Conservation (phyloP, 1,284 basidiomycete species). For the Puccinia hordei region DNA sequence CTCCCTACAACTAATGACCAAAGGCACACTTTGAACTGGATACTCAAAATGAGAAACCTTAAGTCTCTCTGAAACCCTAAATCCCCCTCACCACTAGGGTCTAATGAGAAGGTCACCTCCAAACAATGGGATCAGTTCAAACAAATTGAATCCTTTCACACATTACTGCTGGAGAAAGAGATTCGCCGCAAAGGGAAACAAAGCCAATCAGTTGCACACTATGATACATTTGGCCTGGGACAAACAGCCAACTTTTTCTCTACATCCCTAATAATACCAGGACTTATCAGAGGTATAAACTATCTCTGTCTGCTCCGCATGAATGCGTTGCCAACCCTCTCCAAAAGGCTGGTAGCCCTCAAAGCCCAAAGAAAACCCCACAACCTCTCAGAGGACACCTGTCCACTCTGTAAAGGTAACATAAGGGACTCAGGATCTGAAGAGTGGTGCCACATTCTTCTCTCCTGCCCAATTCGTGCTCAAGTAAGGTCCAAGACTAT, state of each 20-base stretch:
- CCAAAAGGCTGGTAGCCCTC: too few species aligned
- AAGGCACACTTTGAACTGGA: neutral
- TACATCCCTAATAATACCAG: neutral
- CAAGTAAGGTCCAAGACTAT: too few species aligned
- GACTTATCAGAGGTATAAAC: neutral
- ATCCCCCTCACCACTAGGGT: neutral
- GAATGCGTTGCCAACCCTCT: neutral
- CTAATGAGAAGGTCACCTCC: neutral
- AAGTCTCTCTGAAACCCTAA: neutral
- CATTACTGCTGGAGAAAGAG: too few species aligned
- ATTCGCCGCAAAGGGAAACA: neutral
- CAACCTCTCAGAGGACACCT: too few species aligned
- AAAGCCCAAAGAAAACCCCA: too few species aligned
- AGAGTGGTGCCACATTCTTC: too few species aligned
- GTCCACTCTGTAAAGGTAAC: too few species aligned
- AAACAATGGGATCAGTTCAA: neutral
- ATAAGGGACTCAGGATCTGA: too few species aligned
- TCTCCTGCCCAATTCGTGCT: too few species aligned
- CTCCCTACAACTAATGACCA: too few species aligned
- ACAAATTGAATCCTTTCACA: neutral
- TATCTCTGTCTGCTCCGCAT: neutral
- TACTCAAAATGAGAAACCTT: neutral
- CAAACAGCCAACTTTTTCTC: neutral
- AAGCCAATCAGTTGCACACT: neutral
- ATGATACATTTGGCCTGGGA: neutral